Base-by-base conservation (phyloP, 345 rosid species). In the Psidium guajava region DNA sequence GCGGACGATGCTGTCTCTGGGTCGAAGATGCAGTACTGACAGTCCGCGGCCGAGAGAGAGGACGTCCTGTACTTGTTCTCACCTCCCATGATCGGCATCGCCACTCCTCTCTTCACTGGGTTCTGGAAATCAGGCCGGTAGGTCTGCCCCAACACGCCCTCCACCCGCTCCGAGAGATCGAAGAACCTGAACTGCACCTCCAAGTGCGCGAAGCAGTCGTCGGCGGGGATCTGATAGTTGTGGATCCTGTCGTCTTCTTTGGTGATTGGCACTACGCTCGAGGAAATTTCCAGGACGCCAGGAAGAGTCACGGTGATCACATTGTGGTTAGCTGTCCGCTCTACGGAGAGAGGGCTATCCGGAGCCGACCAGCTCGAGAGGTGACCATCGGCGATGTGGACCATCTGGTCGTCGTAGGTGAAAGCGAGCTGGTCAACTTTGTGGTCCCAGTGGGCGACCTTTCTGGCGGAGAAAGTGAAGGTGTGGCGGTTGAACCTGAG, bases 11-110 rank as follows among this genome's bases (percentile, higher is more conserved):
- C 20, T n/a, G 81, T 54, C n/a, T 61, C 83, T 7, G 80, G 80
- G 80, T 82, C 27, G 58, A 55, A 84, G 28, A 54, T 56, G 74
- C 87, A 82, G 53, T 36, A 61, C 80, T 84, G 40, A 40, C 86
- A 86, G 75, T 86, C 86, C 20, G 88, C 25, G 16, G 83, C 56
- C 51, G 81, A 47, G 52, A 86, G 86, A 11, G 83, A 77, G 15
- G 88, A 83, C 47, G 88, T 83, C 80, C 58, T 56, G 88, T 83
- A 83, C 53, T 83, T 86, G 82, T 52, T 54, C 47, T 86, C 85
- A 49, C 88, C 88, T 14, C 88, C 88, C 88, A 77, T 80, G 50
- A 86, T 54, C 54, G 88, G 83, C 86, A 86, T 86, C 40, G 80
- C 86, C 6, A 81, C 88, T 7, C 88, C 88, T 50, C 75, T 81